These are phyloP conservation scores for Penicillium thymicola DNA, from an alignment of 2,329 filamentous ascomycete genomes.

Conservation along the genomic window DNA sequence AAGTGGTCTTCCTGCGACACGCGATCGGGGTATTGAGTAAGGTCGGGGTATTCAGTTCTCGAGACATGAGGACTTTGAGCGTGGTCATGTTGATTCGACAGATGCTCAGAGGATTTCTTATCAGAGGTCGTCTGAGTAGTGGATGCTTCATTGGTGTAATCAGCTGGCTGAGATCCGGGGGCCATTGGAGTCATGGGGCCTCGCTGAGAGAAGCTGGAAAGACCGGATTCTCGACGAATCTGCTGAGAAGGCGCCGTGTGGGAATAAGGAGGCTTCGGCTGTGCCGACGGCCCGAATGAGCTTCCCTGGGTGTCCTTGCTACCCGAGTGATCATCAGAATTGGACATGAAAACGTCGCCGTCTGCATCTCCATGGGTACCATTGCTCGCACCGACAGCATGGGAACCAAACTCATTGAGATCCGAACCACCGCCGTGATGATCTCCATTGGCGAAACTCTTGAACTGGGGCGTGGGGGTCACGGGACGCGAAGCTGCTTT, in stretches of 20 bases:
- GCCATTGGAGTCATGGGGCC: conserved; percentile 57
- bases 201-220: conserved; percentile 49
- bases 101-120: conserved; percentile 76
- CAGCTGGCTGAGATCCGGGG: conserved; percentile 55
- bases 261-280: conserved; percentile 46
- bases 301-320: conserved; percentile 45
- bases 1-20: conserved; percentile 57
- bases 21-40: conserved; percentile 49
- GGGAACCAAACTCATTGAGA: conserved; percentile 34
- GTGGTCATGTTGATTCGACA: conserved; percentile 64
- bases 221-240: conserved; percentile 44
- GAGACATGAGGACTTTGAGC: conserved; percentile 59
- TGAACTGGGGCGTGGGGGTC: conserved; percentile 56
- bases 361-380: conserved; percentile 49
- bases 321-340: conserved; percentile 45
- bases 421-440: conserved; percentile 45
- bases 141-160: conserved; percentile 81
- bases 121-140: conserved; percentile 78
- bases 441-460: conserved; percentile 53
- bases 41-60: conserved; percentile 52
- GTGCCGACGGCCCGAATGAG: conserved; percentile 51
- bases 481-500: conserved; percentile 51
- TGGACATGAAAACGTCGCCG: conserved; percentile 62
- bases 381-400: conserved; percentile 53
- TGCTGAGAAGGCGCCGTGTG: conserved; percentile 48